Conservation (phyloP, 306 rosid species). For the Ceratonia siliqua region DNA sequence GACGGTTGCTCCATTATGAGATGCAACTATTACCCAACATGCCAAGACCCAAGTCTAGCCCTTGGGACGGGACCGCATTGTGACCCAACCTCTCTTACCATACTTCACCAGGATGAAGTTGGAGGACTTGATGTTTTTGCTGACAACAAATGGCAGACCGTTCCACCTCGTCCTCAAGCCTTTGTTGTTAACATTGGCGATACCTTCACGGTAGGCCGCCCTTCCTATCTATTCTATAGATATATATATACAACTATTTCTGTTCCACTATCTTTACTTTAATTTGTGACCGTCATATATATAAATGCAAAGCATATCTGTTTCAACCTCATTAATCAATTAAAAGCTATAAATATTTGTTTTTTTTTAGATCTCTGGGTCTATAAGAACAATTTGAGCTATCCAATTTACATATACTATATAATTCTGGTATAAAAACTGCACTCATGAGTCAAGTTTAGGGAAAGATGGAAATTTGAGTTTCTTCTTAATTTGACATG, state of each 20-base stretch:
- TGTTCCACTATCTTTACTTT: not conserved
- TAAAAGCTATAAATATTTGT: too few species aligned
- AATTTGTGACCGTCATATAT: not conserved
- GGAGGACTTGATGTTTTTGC: conserved; percentile 75
- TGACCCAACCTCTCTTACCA: conserved; percentile 74
- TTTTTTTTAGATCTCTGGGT: too few species aligned
- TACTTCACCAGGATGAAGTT: conserved; percentile 74
- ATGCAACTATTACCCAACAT: conserved; percentile 74
- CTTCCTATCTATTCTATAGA: conserved; percentile 9
- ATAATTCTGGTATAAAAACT: too few species aligned
- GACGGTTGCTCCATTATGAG: conserved; percentile 69
- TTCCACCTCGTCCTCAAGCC: conserved; percentile 54
- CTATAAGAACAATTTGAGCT: too few species aligned
- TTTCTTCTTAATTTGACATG: too few species aligned
- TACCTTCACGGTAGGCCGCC: conserved; percentile 55
- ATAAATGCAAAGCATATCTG: not conserved
- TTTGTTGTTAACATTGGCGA: conserved; percentile 79
- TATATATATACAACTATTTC: not conserved
- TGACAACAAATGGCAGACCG: conserved; percentile 54
- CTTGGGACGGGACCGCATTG: conserved; percentile 86
- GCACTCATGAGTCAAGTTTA: not conserved
- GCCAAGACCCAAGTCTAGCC: conserved; percentile 49
- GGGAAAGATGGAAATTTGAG: not conserved
- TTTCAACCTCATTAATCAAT: too few species aligned
- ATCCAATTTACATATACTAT: too few species aligned